Evolutionary conservation across 768 basidiomycete species (phyloP).

Genomic region (Boletus speciosus): DNA sequence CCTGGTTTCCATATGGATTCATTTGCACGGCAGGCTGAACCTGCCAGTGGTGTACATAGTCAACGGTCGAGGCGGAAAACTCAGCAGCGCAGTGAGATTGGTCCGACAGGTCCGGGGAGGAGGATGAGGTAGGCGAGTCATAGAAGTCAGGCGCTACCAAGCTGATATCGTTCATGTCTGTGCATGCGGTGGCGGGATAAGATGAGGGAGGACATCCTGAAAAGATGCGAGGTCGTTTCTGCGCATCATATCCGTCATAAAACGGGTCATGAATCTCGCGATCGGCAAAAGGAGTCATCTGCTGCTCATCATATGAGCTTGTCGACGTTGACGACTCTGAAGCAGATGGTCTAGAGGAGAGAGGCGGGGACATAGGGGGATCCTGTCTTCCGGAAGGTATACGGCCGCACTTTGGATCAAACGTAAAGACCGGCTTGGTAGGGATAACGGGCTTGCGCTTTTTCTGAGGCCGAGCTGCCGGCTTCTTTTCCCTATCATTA

Average conservation of each 20-base stretch:
- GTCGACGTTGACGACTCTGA: slow-evolving; percentile 7
- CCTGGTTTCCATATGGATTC: slow-evolving; percentile 2
- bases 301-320: slow-evolving; percentile 11
- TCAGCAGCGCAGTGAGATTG: slow-evolving; percentile 20
- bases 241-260: slow-evolving; percentile 11
- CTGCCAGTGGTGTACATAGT: not conserved
- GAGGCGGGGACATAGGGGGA: slow-evolving; percentile 2
- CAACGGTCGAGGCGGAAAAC: not conserved
- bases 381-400: slow-evolving; percentile 27
- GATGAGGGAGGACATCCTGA: slow-evolving; percentile 5
- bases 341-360: slow-evolving; percentile 8
- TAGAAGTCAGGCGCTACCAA: slow-evolving; percentile 12
- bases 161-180: slow-evolving; percentile 12
- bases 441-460: slow-evolving; percentile 24
- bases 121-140: slow-evolving; percentile 26
- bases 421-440: slow-evolving; percentile 18
- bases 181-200: slow-evolving; percentile 11
- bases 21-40: not conserved
- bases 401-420: slow-evolving; percentile 13
- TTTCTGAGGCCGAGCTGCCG: slow-evolving; percentile 9
- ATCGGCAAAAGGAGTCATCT: slow-evolving; percentile 4
- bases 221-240: slow-evolving; percentile 17
- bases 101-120: slow-evolving; percentile 24
- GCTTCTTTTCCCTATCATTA: slow-evolving; percentile 24
- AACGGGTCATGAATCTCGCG: slow-evolving; percentile 4